Evolutionary conservation across 805 yeast genomes (phyloP).

Genomic region (Saccharomycopsis javanensis): DNA sequence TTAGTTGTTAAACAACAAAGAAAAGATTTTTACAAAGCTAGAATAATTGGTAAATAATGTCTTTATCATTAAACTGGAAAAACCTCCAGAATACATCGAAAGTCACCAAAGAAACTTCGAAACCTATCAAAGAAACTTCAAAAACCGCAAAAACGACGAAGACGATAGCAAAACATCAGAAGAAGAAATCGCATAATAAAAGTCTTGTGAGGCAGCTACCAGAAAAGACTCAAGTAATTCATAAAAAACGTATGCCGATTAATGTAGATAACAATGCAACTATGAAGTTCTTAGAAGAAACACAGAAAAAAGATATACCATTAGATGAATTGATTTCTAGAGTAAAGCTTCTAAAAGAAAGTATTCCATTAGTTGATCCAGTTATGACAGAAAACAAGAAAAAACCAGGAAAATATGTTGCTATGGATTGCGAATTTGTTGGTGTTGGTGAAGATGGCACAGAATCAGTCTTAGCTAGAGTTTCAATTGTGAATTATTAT

Average conservation of each 20-base stretch:
- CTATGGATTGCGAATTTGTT: constrained; percentile 92
- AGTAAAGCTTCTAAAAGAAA: background rate
- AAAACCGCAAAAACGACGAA: background rate
- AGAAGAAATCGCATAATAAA: background rate
- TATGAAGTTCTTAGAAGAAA: background rate
- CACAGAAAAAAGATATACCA: background rate
- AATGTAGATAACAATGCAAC: background rate
- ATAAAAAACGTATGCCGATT: background rate
- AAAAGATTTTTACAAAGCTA: background rate
- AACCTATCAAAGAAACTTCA: constrained; percentile 22
- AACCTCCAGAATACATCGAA: constrained; percentile 22
- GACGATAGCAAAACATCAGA: background rate
- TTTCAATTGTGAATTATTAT: constrained; percentile 74
- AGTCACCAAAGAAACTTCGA: background rate
- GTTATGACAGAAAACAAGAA: constrained; percentile 1
- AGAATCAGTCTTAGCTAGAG: constrained; percentile 71
- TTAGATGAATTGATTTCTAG: background rate
- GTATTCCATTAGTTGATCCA: background rate
- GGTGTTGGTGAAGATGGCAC: constrained; percentile 74
- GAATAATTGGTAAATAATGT: constrained; percentile 22
- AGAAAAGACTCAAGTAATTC: background rate
- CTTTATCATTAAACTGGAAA: constrained; percentile 30
- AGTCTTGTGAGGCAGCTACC: background rate
- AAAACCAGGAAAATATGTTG: constrained; percentile 57
- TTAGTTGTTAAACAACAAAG: too few relatives aligned